A percentile compares a stretch with the other conserved stretches of the same genome.
Evolutionary conservation across 768 basidiomycete species (phyloP).

Genomic region (Zangia roseola): DNA sequence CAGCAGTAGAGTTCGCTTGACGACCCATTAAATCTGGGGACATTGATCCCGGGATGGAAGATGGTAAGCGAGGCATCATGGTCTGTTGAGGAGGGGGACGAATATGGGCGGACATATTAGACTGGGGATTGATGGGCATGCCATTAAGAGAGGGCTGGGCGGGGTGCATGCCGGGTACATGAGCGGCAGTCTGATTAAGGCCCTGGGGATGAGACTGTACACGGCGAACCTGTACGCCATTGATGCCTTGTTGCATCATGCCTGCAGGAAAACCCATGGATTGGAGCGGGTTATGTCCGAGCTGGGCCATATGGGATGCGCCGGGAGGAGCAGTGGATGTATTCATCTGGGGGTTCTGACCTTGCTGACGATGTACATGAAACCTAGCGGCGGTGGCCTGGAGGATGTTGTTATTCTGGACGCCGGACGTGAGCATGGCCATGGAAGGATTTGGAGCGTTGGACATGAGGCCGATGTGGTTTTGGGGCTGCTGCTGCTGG

Average conservation of each 20-base stretch:
- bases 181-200: constrained; percentile 39
- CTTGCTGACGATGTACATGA: constrained; percentile 40
- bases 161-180: constrained; percentile 36
- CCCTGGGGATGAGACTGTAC: constrained; percentile 56
- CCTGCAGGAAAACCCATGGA: constrained; percentile 41
- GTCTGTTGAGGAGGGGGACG: constrained; percentile 37
- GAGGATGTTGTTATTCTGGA: constrained; percentile 26
- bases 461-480: constrained; percentile 38
- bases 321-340: constrained; percentile 27
- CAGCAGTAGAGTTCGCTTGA: constrained; percentile 37
- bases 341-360: constrained; percentile 36
- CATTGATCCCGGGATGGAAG: constrained; percentile 37
- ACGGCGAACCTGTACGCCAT: constrained; percentile 45
- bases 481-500: constrained; percentile 33
- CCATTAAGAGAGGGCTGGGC: constrained; percentile 35
- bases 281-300: constrained; percentile 39
- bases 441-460: constrained; percentile 37
- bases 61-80: constrained; percentile 32
- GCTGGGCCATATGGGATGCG: constrained; percentile 28
- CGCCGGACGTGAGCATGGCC: constrained; percentile 36
- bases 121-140: constrained; percentile 47
- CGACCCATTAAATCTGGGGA: constrained; percentile 45
- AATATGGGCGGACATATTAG: constrained; percentile 39
- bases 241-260: constrained; percentile 41
- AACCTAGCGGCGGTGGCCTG: constrained; percentile 25